Percentiles rank a stretch among this genome's conserved stretches.
These are phyloP conservation scores for Raphidocelis subcapitata DNA, from an alignment of 139 green algal species.

Conservation along the genomic window DNA sequence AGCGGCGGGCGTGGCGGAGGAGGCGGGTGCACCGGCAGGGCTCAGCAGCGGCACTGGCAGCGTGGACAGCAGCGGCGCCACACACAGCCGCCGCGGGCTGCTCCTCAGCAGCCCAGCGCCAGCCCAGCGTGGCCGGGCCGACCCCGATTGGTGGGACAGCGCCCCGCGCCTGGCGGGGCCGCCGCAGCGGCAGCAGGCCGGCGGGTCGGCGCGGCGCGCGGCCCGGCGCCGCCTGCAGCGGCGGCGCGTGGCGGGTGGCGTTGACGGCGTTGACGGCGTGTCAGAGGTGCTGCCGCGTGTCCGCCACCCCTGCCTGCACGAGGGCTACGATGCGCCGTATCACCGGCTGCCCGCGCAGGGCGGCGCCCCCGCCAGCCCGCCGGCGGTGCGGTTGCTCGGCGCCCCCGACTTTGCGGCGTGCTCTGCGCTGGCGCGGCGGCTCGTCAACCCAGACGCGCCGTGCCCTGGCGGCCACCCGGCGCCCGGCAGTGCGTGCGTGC, in stretches of 20 bases:
- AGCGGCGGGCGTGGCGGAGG: too few relatives aligned
- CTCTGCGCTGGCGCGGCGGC: constrained; percentile 33
- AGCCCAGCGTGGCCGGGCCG: too few relatives aligned
- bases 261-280: too few relatives aligned
- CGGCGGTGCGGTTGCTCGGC: constrained; percentile 33
- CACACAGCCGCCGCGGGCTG: background rate
- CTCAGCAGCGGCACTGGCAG: background rate
- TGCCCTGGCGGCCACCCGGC: constrained; percentile 5
- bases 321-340: constrained; percentile 56
- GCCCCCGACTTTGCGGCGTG: constrained; percentile 54
- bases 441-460: constrained; percentile 43
- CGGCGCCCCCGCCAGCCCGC: constrained; percentile 12
- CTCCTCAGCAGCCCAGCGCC: too few relatives aligned
- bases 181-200: too few relatives aligned
- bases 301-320: constrained; percentile 68
- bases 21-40: background rate
- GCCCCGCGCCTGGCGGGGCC: too few relatives aligned
- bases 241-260: too few relatives aligned
- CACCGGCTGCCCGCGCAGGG: constrained; percentile 28
- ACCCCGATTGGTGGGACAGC: too few relatives aligned
- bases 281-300: too few relatives aligned
- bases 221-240: too few relatives aligned
- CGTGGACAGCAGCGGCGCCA: background rate
- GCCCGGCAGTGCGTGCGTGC: constrained; percentile 33
- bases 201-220: too few relatives aligned